Conservation (phyloP, 495 filamentous ascomycete species). For the Massariosphaeria phaeospora region DNA sequence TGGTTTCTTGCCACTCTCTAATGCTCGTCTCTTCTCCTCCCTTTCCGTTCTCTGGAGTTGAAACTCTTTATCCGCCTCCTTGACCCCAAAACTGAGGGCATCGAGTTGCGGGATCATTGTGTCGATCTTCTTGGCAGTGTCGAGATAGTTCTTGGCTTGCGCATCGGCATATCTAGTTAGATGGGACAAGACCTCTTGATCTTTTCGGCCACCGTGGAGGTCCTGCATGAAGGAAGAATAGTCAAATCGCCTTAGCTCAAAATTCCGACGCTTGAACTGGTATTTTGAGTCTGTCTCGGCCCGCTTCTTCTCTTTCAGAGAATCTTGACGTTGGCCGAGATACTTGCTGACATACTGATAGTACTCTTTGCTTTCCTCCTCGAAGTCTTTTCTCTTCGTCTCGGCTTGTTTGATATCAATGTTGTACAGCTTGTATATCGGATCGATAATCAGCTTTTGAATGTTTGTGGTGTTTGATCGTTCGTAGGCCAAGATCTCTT, state of each 20-base stretch:
- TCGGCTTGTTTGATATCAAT: slow-evolving; percentile 98
- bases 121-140: slow-evolving; percentile 80
- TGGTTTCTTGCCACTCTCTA: slow-evolving; percentile 83
- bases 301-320: slow-evolving; percentile 93
- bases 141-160: slow-evolving; percentile 77
- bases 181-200: slow-evolving; percentile 94
- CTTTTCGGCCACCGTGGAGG: slow-evolving; percentile 92
- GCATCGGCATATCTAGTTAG: slow-evolving; percentile 91
- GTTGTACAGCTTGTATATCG: slow-evolving; percentile 84
- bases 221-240: slow-evolving; percentile 99
- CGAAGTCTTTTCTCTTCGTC: slow-evolving; percentile 93
- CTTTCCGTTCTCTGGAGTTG: slow-evolving; percentile 88
- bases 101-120: slow-evolving; percentile 84
- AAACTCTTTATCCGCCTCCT: slow-evolving; percentile 89
- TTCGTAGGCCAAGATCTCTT: slow-evolving; percentile 84
- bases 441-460: slow-evolving; percentile 90
- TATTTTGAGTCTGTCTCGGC: slow-evolving; percentile 94
- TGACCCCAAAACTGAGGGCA: slow-evolving; percentile 83
- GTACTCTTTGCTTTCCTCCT: slow-evolving; percentile 96
- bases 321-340: slow-evolving; percentile 90
- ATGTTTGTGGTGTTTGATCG: slow-evolving; percentile 75
- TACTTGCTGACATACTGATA: slow-evolving; percentile 93
- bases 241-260: slow-evolving; percentile 95
- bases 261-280: slow-evolving; percentile 85
- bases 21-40: slow-evolving; percentile 80